Evolutionary conservation across 2,329 filamentous ascomycete genomes (phyloP).

Genomic region (Calycina marina): DNA sequence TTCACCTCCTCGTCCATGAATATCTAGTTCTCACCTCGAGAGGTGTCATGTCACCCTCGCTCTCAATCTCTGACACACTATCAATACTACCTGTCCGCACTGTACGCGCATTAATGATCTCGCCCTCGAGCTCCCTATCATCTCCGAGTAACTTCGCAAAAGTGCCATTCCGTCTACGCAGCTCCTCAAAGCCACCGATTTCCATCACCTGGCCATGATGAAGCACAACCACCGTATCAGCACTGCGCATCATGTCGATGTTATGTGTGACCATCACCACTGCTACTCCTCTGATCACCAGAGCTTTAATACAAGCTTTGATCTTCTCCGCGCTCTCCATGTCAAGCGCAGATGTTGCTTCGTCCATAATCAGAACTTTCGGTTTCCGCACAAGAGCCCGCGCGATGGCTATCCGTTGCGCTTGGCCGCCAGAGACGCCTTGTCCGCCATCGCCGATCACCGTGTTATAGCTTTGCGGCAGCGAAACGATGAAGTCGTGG

Average conservation of each 20-base stretch:
- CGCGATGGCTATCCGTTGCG: constrained; percentile 69
- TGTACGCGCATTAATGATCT: too few species aligned
- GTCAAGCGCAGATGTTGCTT: constrained; percentile 75
- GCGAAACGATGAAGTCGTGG: constrained; percentile 59
- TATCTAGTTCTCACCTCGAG: too few species aligned
- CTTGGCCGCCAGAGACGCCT: constrained; percentile 64
- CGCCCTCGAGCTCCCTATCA: too few species aligned
- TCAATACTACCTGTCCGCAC: too few species aligned
- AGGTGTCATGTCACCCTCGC: too few species aligned
- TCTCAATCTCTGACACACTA: too few species aligned
- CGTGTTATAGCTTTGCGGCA: constrained; percentile 60
- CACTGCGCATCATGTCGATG: constrained; percentile 73
- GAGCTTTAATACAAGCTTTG: constrained; percentile 40
- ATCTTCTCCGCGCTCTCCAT: constrained; percentile 49
- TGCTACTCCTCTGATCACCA: constrained; percentile 40
- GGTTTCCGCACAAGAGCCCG: constrained; percentile 61
- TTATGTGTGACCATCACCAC: constrained; percentile 74
- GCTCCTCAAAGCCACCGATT: constrained; percentile 47
- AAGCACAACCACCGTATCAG: constrained; percentile 59
- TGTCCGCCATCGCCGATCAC: constrained; percentile 63
- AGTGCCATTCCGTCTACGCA: constrained; percentile 25
- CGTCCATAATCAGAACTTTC: constrained; percentile 65
- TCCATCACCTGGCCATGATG: constrained; percentile 54
- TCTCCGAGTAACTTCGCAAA: constrained; percentile 14
- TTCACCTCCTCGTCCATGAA: too few species aligned